Conservation (phyloP, 257 asterid genomes). For the Solanum boliviense region DNA sequence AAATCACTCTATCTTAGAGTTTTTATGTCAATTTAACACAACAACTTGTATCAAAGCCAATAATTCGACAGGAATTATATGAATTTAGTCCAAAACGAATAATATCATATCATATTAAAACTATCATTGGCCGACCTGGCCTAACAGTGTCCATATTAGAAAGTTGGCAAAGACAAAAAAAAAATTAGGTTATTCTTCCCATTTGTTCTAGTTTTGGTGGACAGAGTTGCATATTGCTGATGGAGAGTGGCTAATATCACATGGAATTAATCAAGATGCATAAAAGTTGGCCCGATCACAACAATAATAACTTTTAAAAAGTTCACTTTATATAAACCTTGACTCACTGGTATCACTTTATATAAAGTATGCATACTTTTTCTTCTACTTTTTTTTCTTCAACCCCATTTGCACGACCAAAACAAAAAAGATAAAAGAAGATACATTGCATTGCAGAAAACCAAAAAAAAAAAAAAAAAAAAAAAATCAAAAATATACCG, state of each 20-base stretch:
- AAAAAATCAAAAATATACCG: no score
- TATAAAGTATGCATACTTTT: background rate
- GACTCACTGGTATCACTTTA: background rate
- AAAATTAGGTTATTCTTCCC: background rate
- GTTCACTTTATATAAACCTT: background rate
- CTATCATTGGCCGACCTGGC: background rate
- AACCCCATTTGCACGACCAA: no score
- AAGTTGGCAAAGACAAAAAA: background rate
- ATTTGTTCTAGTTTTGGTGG: background rate
- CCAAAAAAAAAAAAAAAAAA: no score
- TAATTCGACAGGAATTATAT: background rate
- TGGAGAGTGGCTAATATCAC: accelerated
- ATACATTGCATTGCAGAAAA: no score
- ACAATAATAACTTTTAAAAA: no score
- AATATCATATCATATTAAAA: background rate
- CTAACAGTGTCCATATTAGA: background rate
- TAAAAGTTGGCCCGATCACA: accelerated
- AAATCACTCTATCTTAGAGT: background rate
- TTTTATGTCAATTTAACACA: no score
- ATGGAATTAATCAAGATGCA: background rate
- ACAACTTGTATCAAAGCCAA: background rate
- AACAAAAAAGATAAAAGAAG: no score
- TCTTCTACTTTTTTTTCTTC: background rate
- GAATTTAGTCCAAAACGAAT: background rate
- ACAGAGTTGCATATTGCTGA: background rate